Evolutionary conservation across 75 land plant genomes (phyloP).

Genomic region (Pinus albicaulis): DNA sequence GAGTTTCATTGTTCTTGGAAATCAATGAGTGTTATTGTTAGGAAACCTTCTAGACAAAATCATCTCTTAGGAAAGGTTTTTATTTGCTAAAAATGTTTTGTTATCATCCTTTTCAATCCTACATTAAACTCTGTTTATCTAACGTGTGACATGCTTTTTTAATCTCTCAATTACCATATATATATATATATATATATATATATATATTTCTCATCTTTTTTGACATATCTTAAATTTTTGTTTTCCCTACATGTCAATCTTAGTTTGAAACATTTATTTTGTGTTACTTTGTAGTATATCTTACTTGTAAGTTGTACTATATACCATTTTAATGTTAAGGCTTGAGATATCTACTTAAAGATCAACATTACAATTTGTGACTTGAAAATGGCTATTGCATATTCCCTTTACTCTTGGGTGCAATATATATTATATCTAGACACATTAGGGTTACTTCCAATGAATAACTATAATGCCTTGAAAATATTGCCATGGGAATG

Average conservation of each 20-base stretch:
- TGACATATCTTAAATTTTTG: background rate
- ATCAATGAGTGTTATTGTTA: conserved; percentile 85
- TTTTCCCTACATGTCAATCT: background rate
- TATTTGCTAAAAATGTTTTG: background rate
- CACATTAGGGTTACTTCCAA: background rate
- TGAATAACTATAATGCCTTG: background rate
- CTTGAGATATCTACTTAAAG: background rate
- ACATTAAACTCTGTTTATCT: background rate
- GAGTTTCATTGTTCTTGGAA: conserved; percentile 87
- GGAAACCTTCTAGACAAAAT: conserved; percentile 37
- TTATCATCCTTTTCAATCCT: background rate
- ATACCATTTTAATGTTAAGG: background rate
- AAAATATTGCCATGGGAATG: background rate
- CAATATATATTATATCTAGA: background rate
- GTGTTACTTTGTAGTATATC: background rate
- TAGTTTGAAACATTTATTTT: background rate
- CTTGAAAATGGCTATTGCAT: background rate
- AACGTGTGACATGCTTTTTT: background rate
- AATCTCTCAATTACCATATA: background rate
- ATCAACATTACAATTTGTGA: background rate
- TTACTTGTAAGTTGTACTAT: background rate
- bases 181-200: background rate
- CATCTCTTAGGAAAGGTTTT: conserved; percentile 84
- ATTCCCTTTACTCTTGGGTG: background rate
- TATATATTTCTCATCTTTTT: background rate